Conservation (phyloP, 257 asterid species). For the Misopates orontium region DNA sequence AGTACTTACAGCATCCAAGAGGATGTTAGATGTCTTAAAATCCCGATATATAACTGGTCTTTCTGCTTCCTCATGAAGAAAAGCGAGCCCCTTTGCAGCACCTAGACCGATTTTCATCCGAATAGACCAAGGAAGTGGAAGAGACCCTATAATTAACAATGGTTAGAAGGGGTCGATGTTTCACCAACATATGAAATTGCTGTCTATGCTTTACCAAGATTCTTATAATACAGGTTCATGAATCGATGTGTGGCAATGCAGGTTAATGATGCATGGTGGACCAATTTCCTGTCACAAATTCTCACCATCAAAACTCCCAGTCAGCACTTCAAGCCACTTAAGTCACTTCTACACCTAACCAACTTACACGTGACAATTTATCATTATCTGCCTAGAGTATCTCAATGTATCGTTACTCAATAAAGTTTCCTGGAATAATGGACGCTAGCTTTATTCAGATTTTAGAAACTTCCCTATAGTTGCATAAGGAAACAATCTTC, state of each 20-base stretch:
- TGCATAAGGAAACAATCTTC: no score
- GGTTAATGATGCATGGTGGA: not conserved
- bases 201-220: not conserved
- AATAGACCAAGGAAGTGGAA: constrained; percentile 96
- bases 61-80: constrained; percentile 98
- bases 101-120: constrained; percentile 97
- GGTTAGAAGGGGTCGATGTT: constrained; percentile 20
- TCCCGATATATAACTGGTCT: constrained; percentile 93
- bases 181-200: not conserved
- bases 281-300: not conserved
- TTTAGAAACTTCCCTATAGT: no score
- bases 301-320: not conserved
- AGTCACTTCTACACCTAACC: not conserved
- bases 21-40: constrained; percentile 96
- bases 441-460: no score
- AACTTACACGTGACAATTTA: not conserved
- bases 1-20: constrained; percentile 82
- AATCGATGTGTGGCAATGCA: not conserved
- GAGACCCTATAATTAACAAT: constrained; percentile 58
- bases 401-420: not conserved
- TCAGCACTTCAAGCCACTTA: not conserved
- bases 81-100: constrained; percentile 95
- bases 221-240: no score
- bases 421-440: not conserved
- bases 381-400: not conserved